A percentile compares a stretch with the other conserved stretches of the same genome.
Evolutionary conservation across 345 rosid genomes (phyloP).

Genomic region (Brassica rapa): DNA sequence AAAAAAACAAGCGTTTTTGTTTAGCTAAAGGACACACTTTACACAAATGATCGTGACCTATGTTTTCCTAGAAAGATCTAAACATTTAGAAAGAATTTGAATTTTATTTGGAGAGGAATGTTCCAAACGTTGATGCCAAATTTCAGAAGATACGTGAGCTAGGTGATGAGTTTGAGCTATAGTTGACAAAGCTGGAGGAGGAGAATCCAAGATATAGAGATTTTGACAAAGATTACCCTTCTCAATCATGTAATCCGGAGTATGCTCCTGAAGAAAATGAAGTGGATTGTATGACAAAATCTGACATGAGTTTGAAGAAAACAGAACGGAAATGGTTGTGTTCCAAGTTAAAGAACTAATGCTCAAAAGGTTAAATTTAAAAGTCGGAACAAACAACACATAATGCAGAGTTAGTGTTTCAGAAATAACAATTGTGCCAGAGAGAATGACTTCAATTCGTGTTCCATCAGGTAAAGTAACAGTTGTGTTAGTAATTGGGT

Average conservation of each 20-base stretch:
- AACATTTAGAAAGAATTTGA: too few relatives aligned
- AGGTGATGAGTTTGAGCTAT: not conserved
- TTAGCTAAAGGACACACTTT: not conserved
- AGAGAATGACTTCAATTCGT: not conserved
- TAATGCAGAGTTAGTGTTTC: too few relatives aligned
- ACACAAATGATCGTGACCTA: not conserved
- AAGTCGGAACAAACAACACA: not conserved
- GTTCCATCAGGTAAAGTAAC: not conserved
- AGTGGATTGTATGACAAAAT: not conserved
- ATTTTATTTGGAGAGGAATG: not conserved
- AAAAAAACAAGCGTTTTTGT: not conserved
- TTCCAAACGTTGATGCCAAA: not conserved
- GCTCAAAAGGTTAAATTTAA: not conserved
- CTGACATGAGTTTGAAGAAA: not conserved
- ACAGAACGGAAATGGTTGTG: not conserved
- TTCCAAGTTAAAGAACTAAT: not conserved
- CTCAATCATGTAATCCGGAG: not conserved
- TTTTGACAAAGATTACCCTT: not conserved
- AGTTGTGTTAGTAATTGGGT: too few relatives aligned
- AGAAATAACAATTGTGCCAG: not conserved
- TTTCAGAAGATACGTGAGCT: not conserved
- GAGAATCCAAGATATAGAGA: not conserved
- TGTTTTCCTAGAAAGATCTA: not conserved
- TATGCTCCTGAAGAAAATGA: too few relatives aligned
- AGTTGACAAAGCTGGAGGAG: not conserved